phyloP scores from a whole-genome alignment of 768 basidiomycete genomes.

The Roridomyces roridus region DNA sequence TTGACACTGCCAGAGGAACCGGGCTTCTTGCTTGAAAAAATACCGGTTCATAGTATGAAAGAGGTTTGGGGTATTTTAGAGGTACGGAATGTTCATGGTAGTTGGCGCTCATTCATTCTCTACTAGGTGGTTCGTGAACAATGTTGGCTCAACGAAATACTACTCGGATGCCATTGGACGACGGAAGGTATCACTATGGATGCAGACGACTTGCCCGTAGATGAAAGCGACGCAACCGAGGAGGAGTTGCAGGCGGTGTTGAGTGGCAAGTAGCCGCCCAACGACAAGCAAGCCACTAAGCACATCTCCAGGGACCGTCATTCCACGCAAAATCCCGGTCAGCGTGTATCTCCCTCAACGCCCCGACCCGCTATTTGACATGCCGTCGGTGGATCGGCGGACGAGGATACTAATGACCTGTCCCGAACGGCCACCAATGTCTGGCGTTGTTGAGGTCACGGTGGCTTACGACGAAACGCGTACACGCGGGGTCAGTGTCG shows the following conservation, averaged over 20 bases:
- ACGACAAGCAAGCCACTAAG: slow-evolving; percentile 5
- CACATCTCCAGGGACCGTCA: slow-evolving; percentile 49
- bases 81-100: slow-evolving; percentile 40
- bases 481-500: slow-evolving; percentile 61
- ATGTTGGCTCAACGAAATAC: slow-evolving; percentile 82
- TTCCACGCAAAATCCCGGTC: slow-evolving; percentile 72
- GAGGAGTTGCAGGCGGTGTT: slow-evolving; percentile 71
- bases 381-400: slow-evolving; percentile 44
- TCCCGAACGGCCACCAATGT: slow-evolving; percentile 68
- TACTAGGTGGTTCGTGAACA: slow-evolving; percentile 78
- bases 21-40: slow-evolving; percentile 72
- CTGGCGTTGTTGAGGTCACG: slow-evolving; percentile 68
- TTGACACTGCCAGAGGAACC: slow-evolving; percentile 76
- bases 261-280: slow-evolving; percentile 48
- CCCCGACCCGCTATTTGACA: slow-evolving; percentile 51
- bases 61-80: slow-evolving; percentile 81
- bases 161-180: slow-evolving; percentile 66
- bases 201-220: slow-evolving; percentile 29
- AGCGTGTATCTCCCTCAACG: slow-evolving; percentile 65
- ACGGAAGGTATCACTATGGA: slow-evolving; percentile 51
- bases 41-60: slow-evolving; percentile 74
- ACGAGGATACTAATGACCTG: slow-evolving; percentile 69
- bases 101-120: background rate
- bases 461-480: slow-evolving; percentile 65
- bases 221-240: slow-evolving; percentile 49